Evolutionary conservation across 2,329 filamentous ascomycete genomes (phyloP), one percentile per base, ranked within the genome.

Genomic region (Colletotrichum tamarilloi): DNA sequence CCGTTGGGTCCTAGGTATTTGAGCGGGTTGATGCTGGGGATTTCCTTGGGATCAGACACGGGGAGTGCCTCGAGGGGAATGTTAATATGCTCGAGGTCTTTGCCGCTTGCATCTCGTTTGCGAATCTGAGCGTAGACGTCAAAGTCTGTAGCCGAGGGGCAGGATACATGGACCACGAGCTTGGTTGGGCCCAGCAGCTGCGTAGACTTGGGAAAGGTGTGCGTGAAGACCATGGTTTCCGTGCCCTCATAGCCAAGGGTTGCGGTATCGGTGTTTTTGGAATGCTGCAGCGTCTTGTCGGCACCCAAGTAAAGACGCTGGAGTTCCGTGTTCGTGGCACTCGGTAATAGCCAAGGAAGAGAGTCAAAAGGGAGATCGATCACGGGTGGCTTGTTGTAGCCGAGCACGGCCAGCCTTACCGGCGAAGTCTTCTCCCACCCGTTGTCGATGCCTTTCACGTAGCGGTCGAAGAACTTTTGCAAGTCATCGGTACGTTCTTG

Each of bases 401-500:
- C 62, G 4, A 67, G 56, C 14, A 67, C 24, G 60, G 58, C 76
- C 62, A 67, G 49, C 4, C 67, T 52, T 1, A 76, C 66, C 2
- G 30, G 38, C 12, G 75, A 72, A 19, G 76, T 77, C 14, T 72
- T 22, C 26, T 77, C 74, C 74, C 77, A 78, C 3, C 56, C 74
- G 52, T 76, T 71, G 1, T 71, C 26, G 26, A 62, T 26, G 5
- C 11, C 63, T 32, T 57, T 71, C 7, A 71, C 30, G 52, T 77
- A 78, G 3, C 55, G 67, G 46, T 77, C 74, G 24, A 76, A 77
- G 73, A 67, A 78, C 58, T 55, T 32, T 14, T 76, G 75, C 3
- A 80, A 59, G 9, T 80, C 77, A 22, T 79, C 75, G 0, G 53
- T 77, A 1, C 72, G 55, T 5, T 75, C 67, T 2, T 63, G 38